Evolutionary conservation across 352 stramenopile species (phyloP).

Genomic region (Phytophthora gonapodyides): DNA sequence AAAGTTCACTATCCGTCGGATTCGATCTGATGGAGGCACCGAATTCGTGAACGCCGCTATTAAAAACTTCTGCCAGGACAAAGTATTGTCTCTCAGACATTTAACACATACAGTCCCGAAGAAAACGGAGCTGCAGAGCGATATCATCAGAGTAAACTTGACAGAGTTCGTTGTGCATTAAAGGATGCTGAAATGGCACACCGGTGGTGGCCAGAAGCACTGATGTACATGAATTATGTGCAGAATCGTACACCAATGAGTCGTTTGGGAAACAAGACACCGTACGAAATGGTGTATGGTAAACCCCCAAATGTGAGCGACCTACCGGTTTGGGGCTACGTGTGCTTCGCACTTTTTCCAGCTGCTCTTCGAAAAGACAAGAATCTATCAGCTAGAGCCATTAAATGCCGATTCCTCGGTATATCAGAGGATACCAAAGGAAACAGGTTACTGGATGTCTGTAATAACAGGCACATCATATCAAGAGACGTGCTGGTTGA

Average conservation of each 20-base stretch:
- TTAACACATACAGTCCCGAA: slow-evolving; percentile 3
- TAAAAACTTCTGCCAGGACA: slow-evolving; percentile 3
- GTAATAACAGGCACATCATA: not conserved
- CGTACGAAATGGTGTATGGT: slow-evolving; percentile 3
- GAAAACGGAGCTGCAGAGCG: slow-evolving; percentile 5
- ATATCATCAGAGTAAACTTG: slow-evolving; percentile 6
- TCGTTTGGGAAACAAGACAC: slow-evolving; percentile 3
- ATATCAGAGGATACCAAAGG: slow-evolving; percentile 5
- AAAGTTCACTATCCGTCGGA: not conserved
- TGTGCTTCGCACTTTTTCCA: slow-evolving; percentile 9
- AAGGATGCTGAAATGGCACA: slow-evolving; percentile 4
- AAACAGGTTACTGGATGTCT: slow-evolving; percentile 2
- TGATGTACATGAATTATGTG: slow-evolving; percentile 14
- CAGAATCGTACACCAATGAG: slow-evolving; percentile 18
- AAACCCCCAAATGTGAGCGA: not conserved
- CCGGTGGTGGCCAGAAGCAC: slow-evolving; percentile 10
- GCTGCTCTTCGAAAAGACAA: slow-evolving; percentile 5
- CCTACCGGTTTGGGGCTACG: slow-evolving; percentile 5
- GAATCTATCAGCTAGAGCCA: slow-evolving; percentile 4
- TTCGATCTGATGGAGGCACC: slow-evolving; percentile 7
- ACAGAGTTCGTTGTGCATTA: slow-evolving; percentile 3
- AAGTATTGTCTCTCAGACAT: slow-evolving; percentile 4
- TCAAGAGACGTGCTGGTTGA: slow-evolving; percentile 10
- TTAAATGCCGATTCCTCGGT: slow-evolving; percentile 11
- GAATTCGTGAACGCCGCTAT: slow-evolving; percentile 8